Evolutionary conservation across 2,329 filamentous ascomycete species (phyloP).

Genomic region (Fusarium camptoceras): DNA sequence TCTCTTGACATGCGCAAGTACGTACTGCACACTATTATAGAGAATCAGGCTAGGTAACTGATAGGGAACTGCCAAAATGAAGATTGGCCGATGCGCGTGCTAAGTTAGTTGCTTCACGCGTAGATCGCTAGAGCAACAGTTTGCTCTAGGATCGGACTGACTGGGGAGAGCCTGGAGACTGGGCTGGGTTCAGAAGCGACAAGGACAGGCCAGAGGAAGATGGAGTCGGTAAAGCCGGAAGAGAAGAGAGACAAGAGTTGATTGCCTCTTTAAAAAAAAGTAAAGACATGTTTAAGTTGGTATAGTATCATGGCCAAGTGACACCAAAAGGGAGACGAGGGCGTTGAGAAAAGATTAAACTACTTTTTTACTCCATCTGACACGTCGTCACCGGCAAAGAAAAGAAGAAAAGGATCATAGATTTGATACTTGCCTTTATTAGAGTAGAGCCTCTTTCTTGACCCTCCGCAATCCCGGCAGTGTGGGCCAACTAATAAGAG

Average conservation of each 20-base stretch:
- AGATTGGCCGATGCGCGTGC: constrained; percentile 31
- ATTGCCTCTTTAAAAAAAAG: constrained; percentile 2
- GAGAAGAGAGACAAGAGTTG: neutral
- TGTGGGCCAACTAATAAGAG: constrained; percentile 28
- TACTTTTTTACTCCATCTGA: constrained; percentile 17
- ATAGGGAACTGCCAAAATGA: constrained; percentile 23
- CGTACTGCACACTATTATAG: neutral
- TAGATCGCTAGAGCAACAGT: constrained; percentile 41
- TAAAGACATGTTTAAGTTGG: constrained; percentile 4
- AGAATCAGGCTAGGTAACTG: neutral
- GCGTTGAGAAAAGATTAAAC: constrained; percentile 25
- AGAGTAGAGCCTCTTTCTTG: constrained; percentile 18
- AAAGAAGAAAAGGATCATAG: constrained; percentile 38
- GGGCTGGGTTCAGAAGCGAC: constrained; percentile 5
- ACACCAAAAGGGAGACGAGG: constrained; percentile 18
- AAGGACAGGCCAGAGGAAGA: constrained; percentile 31
- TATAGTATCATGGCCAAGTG: constrained; percentile 12
- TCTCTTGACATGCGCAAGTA: constrained; percentile 23
- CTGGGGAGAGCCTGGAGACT: constrained; percentile 30
- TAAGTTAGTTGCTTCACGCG: constrained; percentile 29
- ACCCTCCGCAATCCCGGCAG: constrained; percentile 7
- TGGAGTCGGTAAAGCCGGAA: constrained; percentile 21
- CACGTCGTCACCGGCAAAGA: constrained; percentile 29
- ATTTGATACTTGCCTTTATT: constrained; percentile 22
- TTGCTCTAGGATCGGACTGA: constrained; percentile 23